Percentiles rank a stretch among this genome's conserved stretches.
phyloP scores from a whole-genome alignment of 2,329 filamentous ascomycete genomes.

The Apiospora arundinis region DNA sequence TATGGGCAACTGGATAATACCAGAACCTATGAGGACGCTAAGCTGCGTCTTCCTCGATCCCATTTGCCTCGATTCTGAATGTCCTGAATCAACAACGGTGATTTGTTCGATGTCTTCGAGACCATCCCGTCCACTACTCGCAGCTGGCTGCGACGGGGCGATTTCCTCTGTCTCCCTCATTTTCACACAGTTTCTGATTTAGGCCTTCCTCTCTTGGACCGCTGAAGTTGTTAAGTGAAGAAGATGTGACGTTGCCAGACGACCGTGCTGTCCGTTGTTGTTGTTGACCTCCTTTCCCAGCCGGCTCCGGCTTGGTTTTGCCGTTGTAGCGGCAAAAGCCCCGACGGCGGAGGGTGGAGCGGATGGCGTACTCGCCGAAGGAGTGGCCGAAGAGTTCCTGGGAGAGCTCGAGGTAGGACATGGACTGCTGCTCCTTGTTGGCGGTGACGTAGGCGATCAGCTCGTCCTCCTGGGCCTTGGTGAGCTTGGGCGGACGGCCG shows the following conservation, averaged over 20 bases:
- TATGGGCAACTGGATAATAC: slow-evolving; percentile 9
- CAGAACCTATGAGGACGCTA: neutral
- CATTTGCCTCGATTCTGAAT: neutral
- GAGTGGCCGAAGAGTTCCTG: neutral
- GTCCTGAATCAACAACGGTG: neutral
- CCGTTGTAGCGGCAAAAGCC: neutral
- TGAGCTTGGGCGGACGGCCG: slow-evolving; percentile 30
- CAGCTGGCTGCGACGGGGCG: neutral
- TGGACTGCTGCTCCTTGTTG: neutral
- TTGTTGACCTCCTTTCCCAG: neutral
- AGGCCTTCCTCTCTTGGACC: neutral
- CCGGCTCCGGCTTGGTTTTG: neutral
- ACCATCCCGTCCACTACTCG: neutral
- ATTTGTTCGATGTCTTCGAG: neutral
- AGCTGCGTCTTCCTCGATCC: neutral
- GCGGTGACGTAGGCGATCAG: neutral
- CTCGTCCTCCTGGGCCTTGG: slow-evolving; percentile 7
- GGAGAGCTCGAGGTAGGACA: slow-evolving; percentile 8
- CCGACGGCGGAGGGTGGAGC: neutral
- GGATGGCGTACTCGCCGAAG: slow-evolving; percentile 5
- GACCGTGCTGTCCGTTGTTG: neutral
- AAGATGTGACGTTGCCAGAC: neutral
- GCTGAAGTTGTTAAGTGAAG: too few species aligned
- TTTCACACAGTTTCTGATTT: neutral
- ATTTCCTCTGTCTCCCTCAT: neutral